Percentiles rank a stretch among this genome's conserved stretches.
Conservation (phyloP, 257 asterid species). For the Ocimum tenuiflorum region DNA sequence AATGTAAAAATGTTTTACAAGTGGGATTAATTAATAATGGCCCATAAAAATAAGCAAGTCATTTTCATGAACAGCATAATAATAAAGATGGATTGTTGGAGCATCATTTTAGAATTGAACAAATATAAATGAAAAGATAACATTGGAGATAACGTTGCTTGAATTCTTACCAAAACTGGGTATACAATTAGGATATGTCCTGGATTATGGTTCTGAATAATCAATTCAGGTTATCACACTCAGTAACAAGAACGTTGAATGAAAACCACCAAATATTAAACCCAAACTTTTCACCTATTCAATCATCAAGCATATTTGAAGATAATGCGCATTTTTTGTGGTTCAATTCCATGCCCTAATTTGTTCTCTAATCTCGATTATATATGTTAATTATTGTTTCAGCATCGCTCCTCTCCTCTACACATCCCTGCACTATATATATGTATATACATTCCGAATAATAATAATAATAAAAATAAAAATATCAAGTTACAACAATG, state of each 20-base stretch:
- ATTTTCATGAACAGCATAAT: conserved; percentile 16
- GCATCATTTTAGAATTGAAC: conserved; percentile 17
- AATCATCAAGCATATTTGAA: conserved; percentile 4
- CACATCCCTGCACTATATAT: no score
- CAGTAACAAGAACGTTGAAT: conserved; percentile 6
- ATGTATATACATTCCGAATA: no score
- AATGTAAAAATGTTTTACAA: no score
- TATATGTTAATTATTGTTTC: no score
- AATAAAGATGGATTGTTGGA: conserved; percentile 12
- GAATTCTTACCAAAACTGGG: conserved; percentile 30
- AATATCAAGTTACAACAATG: no score
- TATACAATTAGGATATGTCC: conserved; percentile 30
- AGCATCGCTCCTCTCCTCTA: no score
- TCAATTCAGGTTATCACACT: conserved; percentile 14
- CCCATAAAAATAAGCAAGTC: conserved; percentile 1
- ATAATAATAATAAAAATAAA: no score
- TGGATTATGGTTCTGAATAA: conserved; percentile 9
- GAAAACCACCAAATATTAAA: conserved; percentile 9
- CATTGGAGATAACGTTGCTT: conserved; percentile 21
- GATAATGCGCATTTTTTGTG: conserved; percentile 20
- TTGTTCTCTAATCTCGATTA: not conserved
- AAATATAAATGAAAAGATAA: conserved; percentile 21
- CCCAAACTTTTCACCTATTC: not conserved
- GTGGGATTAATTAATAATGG: not conserved
- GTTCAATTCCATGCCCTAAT: not conserved